Percentiles rank a stretch among this genome's conserved stretches.
phyloP scores from a whole-genome alignment of 2,329 filamentous ascomycete species.

The Pyrenochaeta sp. region DNA sequence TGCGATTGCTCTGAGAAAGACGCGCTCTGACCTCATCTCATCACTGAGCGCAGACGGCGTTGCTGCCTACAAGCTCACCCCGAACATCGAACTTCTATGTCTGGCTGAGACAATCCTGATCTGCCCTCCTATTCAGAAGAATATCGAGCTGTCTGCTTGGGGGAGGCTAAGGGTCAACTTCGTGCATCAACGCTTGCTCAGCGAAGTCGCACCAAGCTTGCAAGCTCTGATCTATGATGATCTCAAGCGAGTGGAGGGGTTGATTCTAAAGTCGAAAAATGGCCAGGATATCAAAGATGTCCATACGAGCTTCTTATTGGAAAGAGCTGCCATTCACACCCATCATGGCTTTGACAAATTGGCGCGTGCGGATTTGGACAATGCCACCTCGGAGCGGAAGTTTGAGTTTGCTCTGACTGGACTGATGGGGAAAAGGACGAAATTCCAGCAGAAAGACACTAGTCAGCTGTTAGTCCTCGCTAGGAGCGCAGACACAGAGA shows the following conservation, averaged over 20 bases:
- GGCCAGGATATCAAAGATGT: conserved; percentile 33
- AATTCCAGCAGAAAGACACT: conserved; percentile 77
- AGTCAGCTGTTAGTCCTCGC: conserved; percentile 93
- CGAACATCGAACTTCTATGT: conserved; percentile 82
- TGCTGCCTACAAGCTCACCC: conserved; percentile 83
- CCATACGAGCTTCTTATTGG: conserved; percentile 74
- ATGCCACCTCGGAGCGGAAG: conserved; percentile 70
- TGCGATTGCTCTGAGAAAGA: conserved; percentile 42
- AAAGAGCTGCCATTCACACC: conserved; percentile 82
- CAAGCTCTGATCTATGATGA: conserved; percentile 68
- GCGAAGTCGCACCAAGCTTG: conserved; percentile 66
- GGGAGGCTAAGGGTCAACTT: conserved; percentile 75
- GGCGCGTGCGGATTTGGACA: conserved; percentile 73
- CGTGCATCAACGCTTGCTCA: conserved; percentile 72
- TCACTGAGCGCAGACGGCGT: conserved; percentile 83
- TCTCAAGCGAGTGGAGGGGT: conserved; percentile 62
- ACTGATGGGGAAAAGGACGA: conserved; percentile 83
- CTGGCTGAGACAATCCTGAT: conserved; percentile 71
- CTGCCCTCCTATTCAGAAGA: conserved; percentile 56
- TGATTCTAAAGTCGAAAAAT: conserved; percentile 33
- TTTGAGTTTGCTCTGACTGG: conserved; percentile 87
- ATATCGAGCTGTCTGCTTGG: conserved; percentile 62
- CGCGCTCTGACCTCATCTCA: conserved; percentile 66
- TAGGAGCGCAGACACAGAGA: conserved; percentile 64
- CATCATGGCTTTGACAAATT: conserved; percentile 82